phyloP scores from a whole-genome alignment of 2,329 filamentous ascomycete species.

The Graphilbum sp. region DNA sequence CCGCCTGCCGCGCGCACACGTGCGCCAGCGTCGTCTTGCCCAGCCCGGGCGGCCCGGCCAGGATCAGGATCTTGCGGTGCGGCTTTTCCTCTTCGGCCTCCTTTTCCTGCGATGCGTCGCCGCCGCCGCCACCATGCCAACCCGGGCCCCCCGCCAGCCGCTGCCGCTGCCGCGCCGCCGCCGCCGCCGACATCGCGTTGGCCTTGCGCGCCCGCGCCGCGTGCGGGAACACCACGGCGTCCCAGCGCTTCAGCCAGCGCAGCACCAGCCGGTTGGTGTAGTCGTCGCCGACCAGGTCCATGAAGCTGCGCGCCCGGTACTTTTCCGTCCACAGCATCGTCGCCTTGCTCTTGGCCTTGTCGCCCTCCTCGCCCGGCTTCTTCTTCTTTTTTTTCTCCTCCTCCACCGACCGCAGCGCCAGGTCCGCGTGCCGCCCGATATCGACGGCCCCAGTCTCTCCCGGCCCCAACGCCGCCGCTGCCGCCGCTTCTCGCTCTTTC shows the following conservation, averaged over 20 bases:
- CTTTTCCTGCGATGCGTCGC: not conserved
- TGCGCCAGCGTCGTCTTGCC: conserved; percentile 95
- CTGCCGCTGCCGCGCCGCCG: conserved; percentile 15
- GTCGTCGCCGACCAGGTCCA: conserved; percentile 88
- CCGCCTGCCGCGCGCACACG: conserved; percentile 86
- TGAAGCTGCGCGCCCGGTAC: conserved; percentile 81
- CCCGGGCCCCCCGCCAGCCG: not conserved
- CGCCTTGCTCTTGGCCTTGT: conserved; percentile 1
- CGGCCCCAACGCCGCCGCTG: not conserved
- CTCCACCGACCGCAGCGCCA: not conserved
- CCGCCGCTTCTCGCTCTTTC: conserved; percentile 9
- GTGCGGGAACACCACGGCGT: conserved; percentile 78
- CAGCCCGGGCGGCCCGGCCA: conserved; percentile 82
- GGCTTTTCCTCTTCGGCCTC: conserved; percentile 50
- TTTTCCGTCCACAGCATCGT: conserved; percentile 89
- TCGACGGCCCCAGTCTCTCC: not conserved
- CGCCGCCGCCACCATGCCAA: not conserved
- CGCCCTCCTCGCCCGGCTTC: too few species aligned
- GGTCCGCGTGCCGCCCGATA: not conserved
- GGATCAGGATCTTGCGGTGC: conserved; percentile 73
- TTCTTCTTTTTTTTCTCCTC: conserved; percentile 22
- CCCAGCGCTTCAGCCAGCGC: conserved; percentile 90
- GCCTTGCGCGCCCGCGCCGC: conserved; percentile 34
- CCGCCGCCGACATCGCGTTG: conserved; percentile 17
- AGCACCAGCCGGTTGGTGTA: conserved; percentile 80